Evolutionary conservation across 805 yeast species (phyloP), one percentile per base, ranked within the genome.

Genomic region (Yamadazyma scolyti): DNA sequence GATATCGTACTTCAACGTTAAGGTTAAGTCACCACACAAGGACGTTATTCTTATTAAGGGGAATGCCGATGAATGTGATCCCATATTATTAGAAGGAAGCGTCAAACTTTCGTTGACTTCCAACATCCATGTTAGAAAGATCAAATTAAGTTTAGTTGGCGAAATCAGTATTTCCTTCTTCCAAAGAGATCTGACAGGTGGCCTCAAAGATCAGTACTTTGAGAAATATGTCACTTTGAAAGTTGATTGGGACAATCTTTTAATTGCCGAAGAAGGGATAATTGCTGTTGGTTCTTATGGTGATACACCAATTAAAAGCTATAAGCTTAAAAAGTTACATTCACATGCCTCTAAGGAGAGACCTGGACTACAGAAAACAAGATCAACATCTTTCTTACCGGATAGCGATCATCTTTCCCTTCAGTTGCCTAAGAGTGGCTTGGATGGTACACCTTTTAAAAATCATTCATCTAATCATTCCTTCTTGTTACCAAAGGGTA

Each of bases 221-320:
- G 74, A 68, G 26, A 54, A 65, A 16, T 47, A 56, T 11, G 57
- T 65, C 25, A 62, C 67, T 5, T 41, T 74, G 27, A 50, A 56
- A 17, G 71, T 63, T 16, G 65, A 60, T 11, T 74, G 79, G 79
- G 53, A 56, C 28, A 74, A 74, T 39, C 49, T 74, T 20, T 50
- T 74, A 25, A 58, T 62, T 9, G 42, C 48, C 24, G 46, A 61
- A 1, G 50, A 58, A 4, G 79, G 77, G 2, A 38, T 28, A 3
- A 48, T 71, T 4, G 34, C 42, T 6, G 56, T 48, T 30, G 75
- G 76, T 3, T 53, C 60, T 31, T 69, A 68, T 40, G 72, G 73
- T 10, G 68, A 67, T 33, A 36, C 34, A 24, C 47, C 56, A 13
- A 39, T 53, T 9, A 50, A 52, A 23, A 36, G 49, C 17, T 50